Percentiles rank a stretch among this genome's conserved stretches.
These are phyloP conservation scores for Zygosaccharomyces pseudorouxii DNA, from an alignment of 805 yeast genomes.

Conservation along the genomic window DNA sequence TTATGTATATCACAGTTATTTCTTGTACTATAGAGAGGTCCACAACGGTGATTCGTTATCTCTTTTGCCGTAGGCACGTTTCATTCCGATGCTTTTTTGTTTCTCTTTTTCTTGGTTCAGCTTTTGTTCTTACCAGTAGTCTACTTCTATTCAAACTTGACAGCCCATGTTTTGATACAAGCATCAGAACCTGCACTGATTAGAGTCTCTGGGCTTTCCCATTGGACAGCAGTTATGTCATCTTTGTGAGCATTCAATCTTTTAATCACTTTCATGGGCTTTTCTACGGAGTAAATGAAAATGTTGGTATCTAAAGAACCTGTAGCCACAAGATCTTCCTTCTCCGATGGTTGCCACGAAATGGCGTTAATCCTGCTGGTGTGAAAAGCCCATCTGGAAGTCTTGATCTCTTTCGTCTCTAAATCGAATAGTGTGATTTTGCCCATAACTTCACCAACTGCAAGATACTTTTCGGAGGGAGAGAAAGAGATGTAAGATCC, in stretches of 20 bases:
- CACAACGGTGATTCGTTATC: background rate
- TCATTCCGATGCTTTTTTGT: background rate
- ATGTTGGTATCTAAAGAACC: constrained; percentile 83
- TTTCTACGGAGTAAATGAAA: constrained; percentile 70
- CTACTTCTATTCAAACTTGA: constrained; percentile 12
- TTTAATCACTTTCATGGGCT: constrained; percentile 74
- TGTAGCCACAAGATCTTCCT: constrained; percentile 60
- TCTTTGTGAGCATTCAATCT: constrained; percentile 77
- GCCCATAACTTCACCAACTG: constrained; percentile 84
- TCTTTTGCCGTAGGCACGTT: background rate
- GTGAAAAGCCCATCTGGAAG: constrained; percentile 96
- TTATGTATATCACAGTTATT: background rate
- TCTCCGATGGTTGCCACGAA: constrained; percentile 51
- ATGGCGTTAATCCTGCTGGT: constrained; percentile 75
- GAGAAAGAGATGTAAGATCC: constrained; percentile 65
- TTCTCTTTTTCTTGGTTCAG: background rate
- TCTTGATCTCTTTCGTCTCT: constrained; percentile 50
- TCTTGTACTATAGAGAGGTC: background rate
- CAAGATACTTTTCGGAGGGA: constrained; percentile 61
- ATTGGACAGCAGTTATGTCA: constrained; percentile 71
- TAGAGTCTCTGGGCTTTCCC: constrained; percentile 52
- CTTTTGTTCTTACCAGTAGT: background rate
- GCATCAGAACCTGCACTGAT: constrained; percentile 81
- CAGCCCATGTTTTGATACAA: constrained; percentile 67
- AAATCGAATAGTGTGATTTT: constrained; percentile 72